Evolutionary conservation across 768 basidiomycete species (phyloP).

Genomic region (Pholiota microspora): DNA sequence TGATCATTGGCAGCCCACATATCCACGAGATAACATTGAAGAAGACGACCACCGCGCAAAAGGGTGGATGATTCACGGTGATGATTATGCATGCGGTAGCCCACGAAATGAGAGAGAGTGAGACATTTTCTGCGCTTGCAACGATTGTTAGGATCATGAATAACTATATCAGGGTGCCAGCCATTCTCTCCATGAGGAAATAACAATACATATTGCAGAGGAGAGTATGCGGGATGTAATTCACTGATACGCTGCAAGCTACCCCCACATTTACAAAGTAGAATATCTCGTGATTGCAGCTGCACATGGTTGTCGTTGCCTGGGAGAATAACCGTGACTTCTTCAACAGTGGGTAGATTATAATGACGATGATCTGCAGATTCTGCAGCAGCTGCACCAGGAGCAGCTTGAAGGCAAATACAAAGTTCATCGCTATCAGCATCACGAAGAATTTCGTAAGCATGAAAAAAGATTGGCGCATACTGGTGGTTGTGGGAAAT

Average conservation of each 20-base stretch:
- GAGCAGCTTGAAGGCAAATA: conserved; percentile 2
- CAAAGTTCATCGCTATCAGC: no score
- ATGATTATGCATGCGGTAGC: conserved; percentile 29
- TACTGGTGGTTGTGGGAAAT: no score
- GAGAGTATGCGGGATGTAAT: conserved; percentile 18
- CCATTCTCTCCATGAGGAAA: conserved; percentile 22
- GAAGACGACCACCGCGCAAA: conserved; percentile 27
- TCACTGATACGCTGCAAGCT: conserved; percentile 21
- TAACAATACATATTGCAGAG: conserved; percentile 24
- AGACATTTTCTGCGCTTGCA: conserved; percentile 14
- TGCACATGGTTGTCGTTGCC: conserved; percentile 20
- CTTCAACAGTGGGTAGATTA: conserved; percentile 1
- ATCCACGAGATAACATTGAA: conserved; percentile 34
- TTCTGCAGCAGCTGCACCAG: no score
- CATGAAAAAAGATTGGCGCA: neutral
- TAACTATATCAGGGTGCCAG: conserved; percentile 28
- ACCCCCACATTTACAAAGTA: conserved; percentile 11
- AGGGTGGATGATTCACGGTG: conserved; percentile 24
- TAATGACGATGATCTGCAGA: neutral
- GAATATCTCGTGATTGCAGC: conserved; percentile 14
- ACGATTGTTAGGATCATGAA: conserved; percentile 1
- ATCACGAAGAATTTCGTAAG: conserved; percentile 6
- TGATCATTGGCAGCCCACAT: conserved; percentile 35
- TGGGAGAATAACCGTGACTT: conserved; percentile 18
- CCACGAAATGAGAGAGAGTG: conserved; percentile 27